Evolutionary conservation across 345 rosid species (phyloP).

Genomic region (Sisymbrium altissimum): DNA sequence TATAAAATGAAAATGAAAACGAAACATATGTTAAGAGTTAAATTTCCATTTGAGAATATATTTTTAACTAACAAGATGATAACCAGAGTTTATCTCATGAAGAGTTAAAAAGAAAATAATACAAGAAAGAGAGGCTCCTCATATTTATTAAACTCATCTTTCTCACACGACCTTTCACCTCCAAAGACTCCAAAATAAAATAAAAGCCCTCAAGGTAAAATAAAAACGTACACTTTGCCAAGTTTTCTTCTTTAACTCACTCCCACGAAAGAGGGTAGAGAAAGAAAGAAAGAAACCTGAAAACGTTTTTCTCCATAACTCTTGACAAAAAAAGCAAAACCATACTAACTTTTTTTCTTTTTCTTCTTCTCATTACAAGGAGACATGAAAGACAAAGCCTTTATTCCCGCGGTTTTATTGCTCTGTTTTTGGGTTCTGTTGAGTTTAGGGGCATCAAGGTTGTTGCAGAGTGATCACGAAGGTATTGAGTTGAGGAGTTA

Average conservation of each 20-base stretch:
- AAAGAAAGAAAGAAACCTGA: not conserved
- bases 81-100: not conserved
- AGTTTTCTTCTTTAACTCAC: slow-evolving; percentile 4
- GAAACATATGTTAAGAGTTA: too few species aligned
- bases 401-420: slow-evolving; percentile 15
- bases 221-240: slow-evolving; percentile 27
- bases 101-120: not conserved
- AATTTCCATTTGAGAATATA: not conserved
- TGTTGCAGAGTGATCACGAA: not conserved
- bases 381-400: slow-evolving; percentile 25
- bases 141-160: slow-evolving; percentile 53
- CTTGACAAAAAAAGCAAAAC: not conserved
- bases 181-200: not conserved
- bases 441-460: slow-evolving; percentile 1
- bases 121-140: slow-evolving; percentile 39
- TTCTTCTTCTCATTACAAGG: slow-evolving; percentile 1
- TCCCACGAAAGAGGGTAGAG: slow-evolving; percentile 9
- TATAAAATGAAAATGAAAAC: too few species aligned
- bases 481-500: slow-evolving; percentile 23
- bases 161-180: slow-evolving; percentile 48
- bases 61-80: not conserved
- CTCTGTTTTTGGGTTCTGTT: slow-evolving; percentile 17
- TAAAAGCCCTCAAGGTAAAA: not conserved
- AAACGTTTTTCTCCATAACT: slow-evolving; percentile 16
- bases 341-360: not conserved